Conservation (phyloP, 331 rosid species). For the Pyracantha coccinea region DNA sequence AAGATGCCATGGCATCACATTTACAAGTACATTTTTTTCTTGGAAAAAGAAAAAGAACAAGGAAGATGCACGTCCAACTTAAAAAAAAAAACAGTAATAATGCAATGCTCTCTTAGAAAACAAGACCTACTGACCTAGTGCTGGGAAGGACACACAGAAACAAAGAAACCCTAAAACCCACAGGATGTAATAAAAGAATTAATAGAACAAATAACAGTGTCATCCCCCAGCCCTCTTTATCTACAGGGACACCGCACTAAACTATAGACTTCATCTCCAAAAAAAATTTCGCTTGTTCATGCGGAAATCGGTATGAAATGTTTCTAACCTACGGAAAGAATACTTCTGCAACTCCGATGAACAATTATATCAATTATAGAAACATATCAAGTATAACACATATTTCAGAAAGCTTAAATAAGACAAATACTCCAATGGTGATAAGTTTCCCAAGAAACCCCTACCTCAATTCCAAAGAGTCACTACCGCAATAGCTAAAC, state of each 20-base stretch:
- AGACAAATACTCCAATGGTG: too few species aligned
- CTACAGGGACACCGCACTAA: conserved; percentile 55
- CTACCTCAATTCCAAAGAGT: too few species aligned
- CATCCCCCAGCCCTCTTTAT: conserved; percentile 49
- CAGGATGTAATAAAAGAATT: conserved; percentile 76
- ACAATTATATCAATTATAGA: too few species aligned
- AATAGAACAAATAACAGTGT: conserved; percentile 56
- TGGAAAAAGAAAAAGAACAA: too few species aligned
- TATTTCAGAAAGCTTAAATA: too few species aligned
- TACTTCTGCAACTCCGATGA: conserved; percentile 33
- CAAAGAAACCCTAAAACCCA: conserved; percentile 29
- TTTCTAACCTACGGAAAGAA: not conserved
- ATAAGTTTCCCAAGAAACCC: too few species aligned
- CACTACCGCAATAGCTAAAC: too few species aligned
- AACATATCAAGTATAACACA: too few species aligned
- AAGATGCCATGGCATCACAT: not conserved
- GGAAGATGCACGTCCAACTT: not conserved
- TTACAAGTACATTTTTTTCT: not conserved
- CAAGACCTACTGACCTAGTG: conserved; percentile 46
- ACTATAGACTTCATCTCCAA: conserved; percentile 36
- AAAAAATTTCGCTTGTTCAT: conserved; percentile 5
- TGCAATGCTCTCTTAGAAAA: conserved; percentile 32
- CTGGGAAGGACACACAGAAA: not conserved
- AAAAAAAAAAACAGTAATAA: conserved; percentile 27
- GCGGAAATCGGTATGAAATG: too few species aligned